Evolutionary conservation across 805 yeast species (phyloP), one percentile per base, ranked within the genome.

Genomic region (Kodamaea fukazawae): DNA sequence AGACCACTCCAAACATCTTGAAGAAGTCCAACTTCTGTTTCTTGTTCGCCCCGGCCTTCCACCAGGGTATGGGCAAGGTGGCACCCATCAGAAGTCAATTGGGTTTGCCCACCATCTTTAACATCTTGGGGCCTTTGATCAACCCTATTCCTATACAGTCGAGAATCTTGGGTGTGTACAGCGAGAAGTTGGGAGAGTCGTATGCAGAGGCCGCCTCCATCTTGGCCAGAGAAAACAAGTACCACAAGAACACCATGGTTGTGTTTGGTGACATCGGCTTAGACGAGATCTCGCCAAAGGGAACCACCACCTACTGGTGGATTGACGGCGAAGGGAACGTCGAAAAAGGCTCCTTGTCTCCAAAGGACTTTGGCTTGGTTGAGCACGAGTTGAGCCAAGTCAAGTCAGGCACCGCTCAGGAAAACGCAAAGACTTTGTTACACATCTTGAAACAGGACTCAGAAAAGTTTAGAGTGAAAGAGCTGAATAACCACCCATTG

Each of bases 201-300:
- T 93, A 85, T 54, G 96, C 97, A 4, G 75, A 80, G 50, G 88
- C 96, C 1, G 86, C 89, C 1, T 68, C 79, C 7, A 64, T 71
- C 40, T 67, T 93, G 43, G 86, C 86, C 45, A 57, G 58, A 34
- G 61, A 65, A 26, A 66, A 67, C 15, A 67, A 70, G 7, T 67
- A 70, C 45, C 73, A 67, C 61, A 66, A 33, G 58, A 57, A 63
- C 66, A 86, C 95, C 1, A 77, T 90, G 78, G 85, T 93, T 14
- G 99, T 93, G 13, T 91, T 86, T 79, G 99, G 99, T 9, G 81
- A 81, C 38, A 78, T 86, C 35, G 96, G 96, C 0, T 68, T 93
- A 22, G 99, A 93, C 57, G 99, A 93, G 65, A 85, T 93, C 26
- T 83, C 96, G 2, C 96, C 97, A 2, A 78, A 83, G 22, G 98